Conservation (phyloP, 129 eudicot genomes). For the Flaveria ramosissima region DNA sequence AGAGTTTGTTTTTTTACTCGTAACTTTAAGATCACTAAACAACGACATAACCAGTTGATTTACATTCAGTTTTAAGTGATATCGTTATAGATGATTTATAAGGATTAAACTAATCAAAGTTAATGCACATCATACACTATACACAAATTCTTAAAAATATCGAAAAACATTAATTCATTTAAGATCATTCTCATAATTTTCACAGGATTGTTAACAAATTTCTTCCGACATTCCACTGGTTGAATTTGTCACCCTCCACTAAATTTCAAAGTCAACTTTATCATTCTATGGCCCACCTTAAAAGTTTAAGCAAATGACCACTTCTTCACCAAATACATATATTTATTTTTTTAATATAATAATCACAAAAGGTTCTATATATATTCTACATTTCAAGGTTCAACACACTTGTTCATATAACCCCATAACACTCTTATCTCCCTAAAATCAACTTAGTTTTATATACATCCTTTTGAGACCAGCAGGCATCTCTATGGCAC, state of each 20-base stretch:
- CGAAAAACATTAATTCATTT: no score
- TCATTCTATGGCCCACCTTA: neutral
- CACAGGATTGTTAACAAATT: neutral
- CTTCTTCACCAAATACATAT: neutral
- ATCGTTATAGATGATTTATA: no score
- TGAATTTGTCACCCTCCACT: neutral
- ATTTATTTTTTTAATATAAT: neutral
- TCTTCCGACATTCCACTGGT: neutral
- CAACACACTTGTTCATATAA: neutral
- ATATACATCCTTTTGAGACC: neutral
- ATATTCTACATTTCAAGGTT: neutral
- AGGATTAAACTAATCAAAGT: no score
- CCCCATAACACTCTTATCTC: neutral
- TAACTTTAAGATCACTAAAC: no score
- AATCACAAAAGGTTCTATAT: neutral
- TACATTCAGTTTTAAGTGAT: no score
- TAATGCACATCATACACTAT: no score
- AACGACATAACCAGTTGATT: no score
- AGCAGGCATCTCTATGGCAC: conserved; percentile 17
- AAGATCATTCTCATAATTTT: no score
- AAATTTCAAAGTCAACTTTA: neutral
- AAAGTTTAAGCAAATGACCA: neutral
- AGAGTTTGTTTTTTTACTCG: no score
- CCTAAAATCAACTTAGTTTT: conserved; percentile 2
- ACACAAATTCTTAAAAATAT: no score